Evolutionary conservation across 768 basidiomycete species (phyloP).

Genomic region (Mycena pura): DNA sequence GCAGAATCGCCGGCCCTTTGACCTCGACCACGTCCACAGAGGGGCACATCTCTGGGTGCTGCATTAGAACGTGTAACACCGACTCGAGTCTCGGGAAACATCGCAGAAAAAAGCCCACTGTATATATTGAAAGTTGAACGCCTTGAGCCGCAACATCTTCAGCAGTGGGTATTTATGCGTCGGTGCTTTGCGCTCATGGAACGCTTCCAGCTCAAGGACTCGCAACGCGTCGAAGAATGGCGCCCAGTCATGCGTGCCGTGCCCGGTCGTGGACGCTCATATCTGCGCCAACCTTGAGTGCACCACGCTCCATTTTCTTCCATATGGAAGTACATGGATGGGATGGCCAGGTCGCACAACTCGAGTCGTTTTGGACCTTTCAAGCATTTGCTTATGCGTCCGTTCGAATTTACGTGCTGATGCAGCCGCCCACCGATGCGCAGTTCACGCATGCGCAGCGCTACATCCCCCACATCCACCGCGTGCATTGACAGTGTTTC

Average conservation of each 20-base stretch:
- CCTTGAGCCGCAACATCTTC: neutral
- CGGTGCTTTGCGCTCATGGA: constrained; percentile 10
- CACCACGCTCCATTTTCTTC: constrained; percentile 1
- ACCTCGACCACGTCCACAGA: neutral
- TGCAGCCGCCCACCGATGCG: neutral
- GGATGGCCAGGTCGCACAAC: constrained; percentile 1
- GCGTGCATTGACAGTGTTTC: constrained; percentile 1
- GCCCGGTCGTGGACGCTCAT: neutral
- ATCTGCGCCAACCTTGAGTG: constrained; percentile 10
- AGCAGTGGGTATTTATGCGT: constrained; percentile 5
- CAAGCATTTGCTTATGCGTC: constrained; percentile 6
- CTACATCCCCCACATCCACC: constrained; percentile 1
- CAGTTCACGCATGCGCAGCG: constrained; percentile 7
- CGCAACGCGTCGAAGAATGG: constrained; percentile 21
- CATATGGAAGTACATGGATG: constrained; percentile 18
- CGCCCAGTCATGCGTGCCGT: constrained; percentile 17
- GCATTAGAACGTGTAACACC: constrained; percentile 7
- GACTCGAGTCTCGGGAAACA: constrained; percentile 10
- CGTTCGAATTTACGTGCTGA: neutral
- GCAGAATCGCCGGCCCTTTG: constrained; percentile 6
- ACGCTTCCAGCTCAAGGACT: constrained; percentile 12
- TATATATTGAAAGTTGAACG: constrained; percentile 2
- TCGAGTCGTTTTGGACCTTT: constrained; percentile 10
- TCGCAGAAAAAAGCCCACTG: neutral
- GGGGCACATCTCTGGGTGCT: neutral